Percentiles rank a stretch among this genome's conserved stretches.
Evolutionary conservation across 106 monocot genomes (phyloP).

Genomic region (Posidonia australis): DNA sequence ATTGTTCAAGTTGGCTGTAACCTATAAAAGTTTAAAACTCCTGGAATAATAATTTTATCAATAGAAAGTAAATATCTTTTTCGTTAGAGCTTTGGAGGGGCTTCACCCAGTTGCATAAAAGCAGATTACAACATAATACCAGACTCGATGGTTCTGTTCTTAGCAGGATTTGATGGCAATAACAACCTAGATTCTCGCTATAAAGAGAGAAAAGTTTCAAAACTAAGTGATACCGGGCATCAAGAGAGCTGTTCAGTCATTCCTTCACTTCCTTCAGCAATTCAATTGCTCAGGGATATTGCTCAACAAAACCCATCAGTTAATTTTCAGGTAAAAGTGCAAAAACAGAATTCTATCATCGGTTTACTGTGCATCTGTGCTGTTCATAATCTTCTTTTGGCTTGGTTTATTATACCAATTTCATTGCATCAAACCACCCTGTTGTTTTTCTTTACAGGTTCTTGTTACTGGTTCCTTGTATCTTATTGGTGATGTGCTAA

Average conservation of each 20-base stretch:
- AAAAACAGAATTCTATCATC: neutral
- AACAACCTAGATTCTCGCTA: neutral
- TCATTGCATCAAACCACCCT: neutral
- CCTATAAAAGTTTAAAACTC: too few relatives aligned
- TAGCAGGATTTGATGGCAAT: neutral
- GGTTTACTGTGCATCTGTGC: neutral
- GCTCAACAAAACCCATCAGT: conserved; percentile 10
- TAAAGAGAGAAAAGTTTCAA: neutral
- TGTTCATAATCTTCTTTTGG: neutral
- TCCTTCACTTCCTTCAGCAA: conserved; percentile 17
- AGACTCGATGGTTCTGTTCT: neutral
- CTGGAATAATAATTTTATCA: too few relatives aligned
- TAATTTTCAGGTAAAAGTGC: conserved; percentile 10
- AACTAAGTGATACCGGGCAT: neutral
- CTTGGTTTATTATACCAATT: neutral
- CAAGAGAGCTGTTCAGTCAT: conserved; percentile 7
- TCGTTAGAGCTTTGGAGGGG: too few relatives aligned
- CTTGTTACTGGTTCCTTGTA: conserved; percentile 89
- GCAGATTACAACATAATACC: neutral
- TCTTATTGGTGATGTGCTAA: conserved; percentile 82
- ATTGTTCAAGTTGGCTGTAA: too few relatives aligned
- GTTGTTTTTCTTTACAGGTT: conserved; percentile 24
- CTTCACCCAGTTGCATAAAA: neutral
- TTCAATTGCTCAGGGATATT: conserved; percentile 10
- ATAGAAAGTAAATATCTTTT: too few relatives aligned